Base-by-base conservation (phyloP, 495 filamentous ascomycete species). In the Penicillium dipodomyicola region DNA sequence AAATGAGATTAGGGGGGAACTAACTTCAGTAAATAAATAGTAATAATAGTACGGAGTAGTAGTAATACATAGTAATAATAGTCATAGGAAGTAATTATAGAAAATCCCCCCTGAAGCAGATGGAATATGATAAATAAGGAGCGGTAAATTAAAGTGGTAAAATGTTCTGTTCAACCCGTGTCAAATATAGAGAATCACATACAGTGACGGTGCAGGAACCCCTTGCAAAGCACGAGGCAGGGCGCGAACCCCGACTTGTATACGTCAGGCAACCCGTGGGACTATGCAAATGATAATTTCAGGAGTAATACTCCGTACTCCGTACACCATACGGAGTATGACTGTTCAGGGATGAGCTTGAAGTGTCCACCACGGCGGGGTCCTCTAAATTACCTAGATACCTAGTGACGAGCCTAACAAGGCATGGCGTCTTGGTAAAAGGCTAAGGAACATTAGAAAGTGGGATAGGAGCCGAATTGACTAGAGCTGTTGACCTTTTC, bases 141-240 rank as follows among this genome's bases (percentile, higher is more conserved):
- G 22, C 23, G 23, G 12, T 27, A 42, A 37, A 39, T 52, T 40
- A 40, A 40, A 43, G 32, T 42, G 17, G 5, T 20, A 30, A 40
- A 43, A 48, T 48, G 17, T 29, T 37, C 14, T 9, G 40, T 23
- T 17, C 14, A 15, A 25, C 17, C 4, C 12, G 52, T 54, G n/a
- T 54, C 52, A 43, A 17, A 54, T 46, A 54, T 53, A 53, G 37
- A 25, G 19, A 49, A 49, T 22, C 35, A 39, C 12, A 22, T 29
- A n/a, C 43, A 46, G 42, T 25, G 4, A n/a, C 43, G 29, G 42
- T 25, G 19, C 48, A 23, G 49, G 23, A 32, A 15, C 49, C 50
- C 43, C 52, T 61, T 39, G 42, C 35, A 23, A 49, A 49, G 61
- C 64, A 67, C 61, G 64, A 67, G 64, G 59, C 64, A 67, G 49